These are phyloP conservation scores for Linaria vulgaris DNA, from an alignment of 257 asterid species.

Conservation along the genomic window DNA sequence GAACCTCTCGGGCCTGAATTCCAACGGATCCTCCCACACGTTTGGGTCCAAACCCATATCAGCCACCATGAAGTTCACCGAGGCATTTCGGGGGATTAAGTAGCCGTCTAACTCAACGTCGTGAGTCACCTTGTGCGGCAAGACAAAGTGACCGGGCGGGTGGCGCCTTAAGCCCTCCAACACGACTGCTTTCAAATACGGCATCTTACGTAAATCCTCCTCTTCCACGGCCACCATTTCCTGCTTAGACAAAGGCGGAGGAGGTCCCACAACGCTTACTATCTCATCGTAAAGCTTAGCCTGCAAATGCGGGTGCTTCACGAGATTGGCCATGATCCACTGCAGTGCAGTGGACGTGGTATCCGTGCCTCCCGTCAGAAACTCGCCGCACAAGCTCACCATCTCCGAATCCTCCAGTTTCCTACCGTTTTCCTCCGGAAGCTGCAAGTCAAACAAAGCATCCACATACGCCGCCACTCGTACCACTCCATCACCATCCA, in stretches of 20 bases:
- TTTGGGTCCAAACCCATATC: slow-evolving; percentile 54
- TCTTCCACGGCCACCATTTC: slow-evolving; percentile 33
- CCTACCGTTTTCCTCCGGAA: no score
- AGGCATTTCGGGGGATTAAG: slow-evolving; percentile 38
- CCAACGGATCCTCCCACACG: slow-evolving; percentile 43
- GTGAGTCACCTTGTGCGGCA: slow-evolving; percentile 54
- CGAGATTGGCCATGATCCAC: slow-evolving; percentile 74
- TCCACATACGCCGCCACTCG: no score
- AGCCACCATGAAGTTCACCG: slow-evolving; percentile 67
- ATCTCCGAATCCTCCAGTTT: no score
- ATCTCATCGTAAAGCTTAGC: slow-evolving; percentile 50
- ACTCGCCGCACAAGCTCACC: no score
- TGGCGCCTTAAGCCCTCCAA: slow-evolving; percentile 65
- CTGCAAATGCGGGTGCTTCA: slow-evolving; percentile 52
- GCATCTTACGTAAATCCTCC: slow-evolving; percentile 56
- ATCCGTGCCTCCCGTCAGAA: no score
- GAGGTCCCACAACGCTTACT: slow-evolving; percentile 23
- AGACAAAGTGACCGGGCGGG: slow-evolving; percentile 70
- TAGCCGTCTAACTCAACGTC: slow-evolving; percentile 49
- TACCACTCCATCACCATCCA: background rate
- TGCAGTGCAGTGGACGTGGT: slow-evolving; percentile 55
- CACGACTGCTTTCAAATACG: slow-evolving; percentile 60
- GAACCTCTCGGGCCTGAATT: slow-evolving; percentile 51
- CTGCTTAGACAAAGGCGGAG: slow-evolving; percentile 1
- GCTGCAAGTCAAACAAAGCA: no score